Evolutionary conservation across 139 green algal genomes (phyloP), one percentile per base, ranked within the genome.

Genomic region (Chlorella sp.): DNA sequence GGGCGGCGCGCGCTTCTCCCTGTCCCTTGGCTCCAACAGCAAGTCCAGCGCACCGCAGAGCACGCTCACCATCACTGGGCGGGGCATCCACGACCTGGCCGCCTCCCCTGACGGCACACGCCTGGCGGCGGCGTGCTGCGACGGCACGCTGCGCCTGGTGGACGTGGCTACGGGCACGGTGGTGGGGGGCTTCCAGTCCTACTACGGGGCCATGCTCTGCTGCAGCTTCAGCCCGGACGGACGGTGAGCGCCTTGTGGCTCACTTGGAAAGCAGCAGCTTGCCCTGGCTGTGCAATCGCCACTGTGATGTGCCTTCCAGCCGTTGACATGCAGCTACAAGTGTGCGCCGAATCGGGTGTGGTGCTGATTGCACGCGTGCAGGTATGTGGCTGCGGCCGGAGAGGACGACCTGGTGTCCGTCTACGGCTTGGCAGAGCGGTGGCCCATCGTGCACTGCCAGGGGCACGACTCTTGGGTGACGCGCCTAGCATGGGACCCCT

Each of bases 401-500:
- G 93, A 98, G 77, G 93, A 98, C 62, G 93, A 98, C 74, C 80
- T 97, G 42, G 87, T 98, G n/a, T 34, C 82, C 4, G 69, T 97
- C 5, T 98, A 89, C 67, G 49, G 67, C 5, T n/a, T 72, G 42
- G 42, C 67, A 29, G 67, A 88, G 77, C 75, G 74, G 0, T 74
- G 67, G 31, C 77, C 92, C 3, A 85, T 97, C 30, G 83, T 86
- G 6, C 90, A 87, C 77, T 85, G 89, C 31, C 80, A 95, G 74
- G 93, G 91, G 5, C 92, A 97, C 79, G 69, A n/a, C 55, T 92
- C 83, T 34, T 97, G 87, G 88, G 55, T 97, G 24, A 88, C 74
- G 62, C 50, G 77, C 5, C 75, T 96, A 30, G 81, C 82, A 0
- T 96, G 94, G 66, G 91, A 96, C 80, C 72, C 86, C 4, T 91